phyloP scores from a whole-genome alignment of 78 protist species.

The Chrysochromulina tobinii region DNA sequence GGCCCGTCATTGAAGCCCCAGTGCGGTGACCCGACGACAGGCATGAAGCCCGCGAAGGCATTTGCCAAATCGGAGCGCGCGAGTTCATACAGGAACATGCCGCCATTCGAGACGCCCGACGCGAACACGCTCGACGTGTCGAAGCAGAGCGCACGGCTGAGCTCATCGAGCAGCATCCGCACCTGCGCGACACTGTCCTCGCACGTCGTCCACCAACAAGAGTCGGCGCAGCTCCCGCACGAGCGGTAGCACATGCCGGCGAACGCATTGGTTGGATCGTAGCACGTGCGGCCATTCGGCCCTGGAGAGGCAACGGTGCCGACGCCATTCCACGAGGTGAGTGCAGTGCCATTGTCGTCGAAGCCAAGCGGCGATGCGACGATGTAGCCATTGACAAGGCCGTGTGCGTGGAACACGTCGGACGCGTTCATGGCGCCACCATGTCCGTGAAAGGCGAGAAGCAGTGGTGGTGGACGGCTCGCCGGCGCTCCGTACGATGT shows the following conservation, averaged over 20 bases:
- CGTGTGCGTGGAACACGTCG: neutral
- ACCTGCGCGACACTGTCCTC: neutral
- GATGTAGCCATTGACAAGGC: neutral
- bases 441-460: neutral
- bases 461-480: neutral
- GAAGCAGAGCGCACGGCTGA: neutral
- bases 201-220: neutral
- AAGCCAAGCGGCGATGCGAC: neutral
- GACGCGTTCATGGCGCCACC: neutral
- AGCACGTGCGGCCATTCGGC: too few relatives aligned
- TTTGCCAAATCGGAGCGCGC: neutral
- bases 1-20: neutral
- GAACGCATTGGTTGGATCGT: too few relatives aligned
- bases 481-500: too few relatives aligned
- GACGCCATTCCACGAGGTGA: too few relatives aligned
- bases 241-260: too few relatives aligned
- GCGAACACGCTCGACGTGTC: neutral
- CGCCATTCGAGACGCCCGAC: neutral
- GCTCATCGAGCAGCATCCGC: neutral
- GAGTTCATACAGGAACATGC: neutral
- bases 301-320: too few relatives aligned
- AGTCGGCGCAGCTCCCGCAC: too few relatives aligned
- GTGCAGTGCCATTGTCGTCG: too few relatives aligned
- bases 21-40: neutral
- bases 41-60: neutral